Evolutionary conservation across 331 rosid genomes (phyloP), one percentile per base, ranked within the genome.

Genomic region (Quercus phellos): DNA sequence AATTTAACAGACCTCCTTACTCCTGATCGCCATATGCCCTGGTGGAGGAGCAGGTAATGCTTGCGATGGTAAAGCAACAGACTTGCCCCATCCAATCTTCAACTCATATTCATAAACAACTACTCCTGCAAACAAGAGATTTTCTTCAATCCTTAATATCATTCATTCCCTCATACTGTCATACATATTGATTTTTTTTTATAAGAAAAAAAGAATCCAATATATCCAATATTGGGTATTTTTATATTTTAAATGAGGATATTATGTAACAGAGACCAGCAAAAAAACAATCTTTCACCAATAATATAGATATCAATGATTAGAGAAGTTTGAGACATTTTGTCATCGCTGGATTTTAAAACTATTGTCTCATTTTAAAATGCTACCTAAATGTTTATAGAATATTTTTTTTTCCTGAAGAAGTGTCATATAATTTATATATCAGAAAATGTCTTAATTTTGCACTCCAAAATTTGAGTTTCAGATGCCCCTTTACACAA

Each of bases 11-110:
- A 95, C 99, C 99, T 95, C 99, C 84, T 95, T 95, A 84, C 97
- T 95, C 96, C 98, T 91, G 83, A 95, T 95, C 63, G 99, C 99
- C 99, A 95, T 95, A 24, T 93, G 99, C 83, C 99, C 99, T 30
- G 98, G 99, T 58, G 98, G 98, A 32, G 99, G 99, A 55, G 99
- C 99, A 70, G 99, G 99, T 68, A 95, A 82, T 1, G 99, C 99
- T 90, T 95, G 98, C 1, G 99, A 95, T 68, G 99, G 99, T 74
- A 95, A 90, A 66, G 98, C 93, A 69, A 95, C 99, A 78, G 99
- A 93, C 86, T 93, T 95, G 27, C 99, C 98, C 99, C 99, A 95
- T 72, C 99, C 99, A 76, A 95, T 91, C 91, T 95, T 95, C 90
- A 95, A 83, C 81, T 95, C 99, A 72, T 95, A 95, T 74, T 93